phyloP scores from a whole-genome alignment of 2,329 filamentous ascomycete genomes.

The Clonostachys rhizophaga region DNA sequence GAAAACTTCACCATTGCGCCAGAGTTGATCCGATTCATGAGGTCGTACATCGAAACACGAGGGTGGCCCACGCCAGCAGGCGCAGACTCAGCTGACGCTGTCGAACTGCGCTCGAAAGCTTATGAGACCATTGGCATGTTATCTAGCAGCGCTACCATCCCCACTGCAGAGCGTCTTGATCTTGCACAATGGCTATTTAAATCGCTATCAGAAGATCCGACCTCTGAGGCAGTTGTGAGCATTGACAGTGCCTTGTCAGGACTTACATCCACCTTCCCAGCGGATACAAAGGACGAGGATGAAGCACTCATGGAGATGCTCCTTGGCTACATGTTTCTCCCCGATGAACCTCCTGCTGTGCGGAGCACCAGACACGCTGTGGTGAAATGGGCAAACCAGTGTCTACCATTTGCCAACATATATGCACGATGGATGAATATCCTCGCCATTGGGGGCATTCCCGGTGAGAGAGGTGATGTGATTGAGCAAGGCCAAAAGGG shows the following conservation, averaged over 20 bases:
- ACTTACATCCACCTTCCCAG: constrained; percentile 45
- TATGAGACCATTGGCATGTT: constrained; percentile 90
- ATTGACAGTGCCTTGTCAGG: constrained; percentile 87
- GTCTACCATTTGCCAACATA: constrained; percentile 74
- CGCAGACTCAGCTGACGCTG: constrained; percentile 47
- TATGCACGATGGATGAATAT: constrained; percentile 85
- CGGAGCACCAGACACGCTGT: constrained; percentile 76
- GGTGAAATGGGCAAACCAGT: constrained; percentile 86
- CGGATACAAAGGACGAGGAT: constrained; percentile 18
- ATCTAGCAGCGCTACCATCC: constrained; percentile 57
- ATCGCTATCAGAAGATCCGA: constrained; percentile 76
- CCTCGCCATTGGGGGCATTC: constrained; percentile 65
- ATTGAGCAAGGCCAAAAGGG: constrained; percentile 87
- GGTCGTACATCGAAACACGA: constrained; percentile 70
- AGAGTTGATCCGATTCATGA: constrained; percentile 63
- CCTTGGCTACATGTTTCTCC: constrained; percentile 60
- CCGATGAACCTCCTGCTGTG: constrained; percentile 44
- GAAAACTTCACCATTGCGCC: constrained; percentile 63
- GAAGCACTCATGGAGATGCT: constrained; percentile 47
- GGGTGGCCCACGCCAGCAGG: constrained; percentile 73
- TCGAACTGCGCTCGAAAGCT: constrained; percentile 69
- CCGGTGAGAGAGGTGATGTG: constrained; percentile 73
- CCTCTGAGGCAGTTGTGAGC: constrained; percentile 72
- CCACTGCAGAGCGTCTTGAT: constrained; percentile 48
- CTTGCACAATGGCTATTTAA: constrained; percentile 72